These are phyloP conservation scores for Cladophialophora yegresii DNA, from an alignment of 2,329 filamentous ascomycete genomes.

Conservation along the genomic window DNA sequence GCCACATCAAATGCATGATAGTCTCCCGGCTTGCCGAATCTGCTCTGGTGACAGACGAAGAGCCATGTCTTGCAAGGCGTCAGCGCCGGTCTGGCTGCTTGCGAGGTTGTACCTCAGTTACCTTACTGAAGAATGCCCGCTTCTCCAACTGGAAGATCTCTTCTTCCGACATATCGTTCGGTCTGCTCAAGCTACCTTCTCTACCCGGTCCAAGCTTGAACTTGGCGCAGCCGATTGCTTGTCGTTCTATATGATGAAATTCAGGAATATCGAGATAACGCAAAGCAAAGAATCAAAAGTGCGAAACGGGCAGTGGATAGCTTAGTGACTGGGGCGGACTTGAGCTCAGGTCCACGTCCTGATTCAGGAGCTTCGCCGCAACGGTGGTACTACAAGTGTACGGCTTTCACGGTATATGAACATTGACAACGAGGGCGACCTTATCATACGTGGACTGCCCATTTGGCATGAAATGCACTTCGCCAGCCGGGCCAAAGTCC, in stretches of 20 bases:
- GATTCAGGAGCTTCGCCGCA: not conserved
- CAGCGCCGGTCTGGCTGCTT: conserved; percentile 20
- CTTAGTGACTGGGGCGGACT: not conserved
- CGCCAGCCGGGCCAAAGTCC: conserved; percentile 2
- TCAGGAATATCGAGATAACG: no score
- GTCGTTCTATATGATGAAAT: conserved; percentile 16
- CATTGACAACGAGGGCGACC: not conserved
- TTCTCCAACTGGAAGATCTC: conserved; percentile 53
- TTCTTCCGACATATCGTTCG: conserved; percentile 34
- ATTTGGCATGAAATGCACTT: conserved; percentile 4
- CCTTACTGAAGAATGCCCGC: conserved; percentile 54
- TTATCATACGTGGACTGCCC: conserved; percentile 5
- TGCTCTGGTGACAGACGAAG: conserved; percentile 45
- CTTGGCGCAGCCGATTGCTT: not conserved
- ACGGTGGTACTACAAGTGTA: not conserved
- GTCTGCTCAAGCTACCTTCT: conserved; percentile 26
- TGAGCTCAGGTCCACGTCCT: conserved; percentile 11
- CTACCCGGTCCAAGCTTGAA: conserved; percentile 26
- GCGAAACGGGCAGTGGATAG: conserved; percentile 18
- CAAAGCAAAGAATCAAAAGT: conserved; percentile 22
- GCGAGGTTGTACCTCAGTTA: conserved; percentile 47
- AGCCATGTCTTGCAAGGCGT: conserved; percentile 39
- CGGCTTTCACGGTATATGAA: conserved; percentile 11
- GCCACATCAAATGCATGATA: conserved; percentile 60
- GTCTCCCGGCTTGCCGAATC: conserved; percentile 57